phyloP scores from a whole-genome alignment of 805 yeast genomes.

The Saccharomycopsis fibuligera region DNA sequence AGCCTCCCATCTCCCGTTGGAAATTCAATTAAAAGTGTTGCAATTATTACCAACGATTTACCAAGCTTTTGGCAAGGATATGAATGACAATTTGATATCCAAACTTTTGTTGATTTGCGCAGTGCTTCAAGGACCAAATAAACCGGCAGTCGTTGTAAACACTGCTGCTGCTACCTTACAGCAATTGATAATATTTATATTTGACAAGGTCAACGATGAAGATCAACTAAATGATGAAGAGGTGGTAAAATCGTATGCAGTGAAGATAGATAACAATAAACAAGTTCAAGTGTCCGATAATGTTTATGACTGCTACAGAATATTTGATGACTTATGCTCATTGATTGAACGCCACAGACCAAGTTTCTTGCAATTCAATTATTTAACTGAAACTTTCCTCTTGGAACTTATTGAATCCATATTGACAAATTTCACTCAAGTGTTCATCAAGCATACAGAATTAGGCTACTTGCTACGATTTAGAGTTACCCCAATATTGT shows the following conservation, averaged over 20 bases:
- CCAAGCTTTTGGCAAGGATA: conserved; percentile 50
- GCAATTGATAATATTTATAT: conserved; percentile 72
- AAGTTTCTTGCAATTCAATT: conserved; percentile 42
- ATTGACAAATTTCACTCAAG: conserved; percentile 50
- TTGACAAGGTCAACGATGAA: conserved; percentile 53
- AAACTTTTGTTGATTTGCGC: conserved; percentile 65
- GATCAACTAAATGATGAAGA: conserved; percentile 27
- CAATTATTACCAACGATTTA: conserved; percentile 76
- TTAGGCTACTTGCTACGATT: conserved; percentile 60
- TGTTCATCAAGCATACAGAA: conserved; percentile 57
- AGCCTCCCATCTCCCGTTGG: conserved; percentile 69
- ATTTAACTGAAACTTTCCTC: conserved; percentile 58
- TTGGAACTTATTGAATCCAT: conserved; percentile 81
- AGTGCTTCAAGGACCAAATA: conserved; percentile 59
- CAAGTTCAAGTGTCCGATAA: conserved; percentile 39
- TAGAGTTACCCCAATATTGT: conserved; percentile 67
- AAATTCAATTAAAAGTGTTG: conserved; percentile 77
- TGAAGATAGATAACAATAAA: conserved; percentile 41
- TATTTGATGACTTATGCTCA: conserved; percentile 68
- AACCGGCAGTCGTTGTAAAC: conserved; percentile 71
- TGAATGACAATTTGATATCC: conserved; percentile 51
- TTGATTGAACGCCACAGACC: conserved; percentile 56
- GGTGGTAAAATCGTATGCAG: conserved; percentile 29
- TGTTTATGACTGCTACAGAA: conserved; percentile 63
- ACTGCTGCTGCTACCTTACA: conserved; percentile 93